These are phyloP conservation scores for Orbilia ellipsospora DNA, from an alignment of 2,329 filamentous ascomycete genomes.

Conservation along the genomic window DNA sequence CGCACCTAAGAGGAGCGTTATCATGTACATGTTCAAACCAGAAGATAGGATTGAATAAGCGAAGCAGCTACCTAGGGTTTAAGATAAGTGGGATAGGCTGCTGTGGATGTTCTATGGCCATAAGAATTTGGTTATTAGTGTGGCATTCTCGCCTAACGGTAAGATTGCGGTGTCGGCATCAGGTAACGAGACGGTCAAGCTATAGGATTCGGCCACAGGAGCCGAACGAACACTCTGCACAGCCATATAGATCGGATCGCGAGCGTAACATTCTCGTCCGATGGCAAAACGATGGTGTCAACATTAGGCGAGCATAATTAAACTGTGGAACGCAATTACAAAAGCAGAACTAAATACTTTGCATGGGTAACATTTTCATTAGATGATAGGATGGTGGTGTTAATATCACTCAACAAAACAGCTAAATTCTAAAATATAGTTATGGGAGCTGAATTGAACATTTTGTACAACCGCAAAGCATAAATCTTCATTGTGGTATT, in stretches of 20 bases:
- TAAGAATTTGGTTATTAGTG: too few relatives aligned
- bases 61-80: background rate
- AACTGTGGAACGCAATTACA: too few relatives aligned
- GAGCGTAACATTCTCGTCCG: conserved; percentile 10
- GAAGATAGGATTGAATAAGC: background rate
- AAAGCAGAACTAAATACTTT: background rate
- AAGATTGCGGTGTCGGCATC: conserved; percentile 4
- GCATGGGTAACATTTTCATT: background rate
- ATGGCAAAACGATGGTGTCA: conserved; percentile 9
- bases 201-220: too few relatives aligned
- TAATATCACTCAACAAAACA: too few relatives aligned
- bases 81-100: conserved; percentile 16
- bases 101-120: conserved; percentile 8
- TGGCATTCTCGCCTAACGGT: conserved; percentile 50
- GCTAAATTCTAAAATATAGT: too few relatives aligned
- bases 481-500: background rate
- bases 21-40: conserved; percentile 2
- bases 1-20: conserved; percentile 15
- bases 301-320: too few relatives aligned
- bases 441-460: background rate
- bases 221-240: conserved; percentile 47
- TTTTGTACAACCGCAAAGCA: background rate
- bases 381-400: too few relatives aligned
- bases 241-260: conserved; percentile 53
- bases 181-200: too few relatives aligned